Evolutionary conservation across 2,329 filamentous ascomycete genomes (phyloP).

Genomic region (Periconia macrospinosa): DNA sequence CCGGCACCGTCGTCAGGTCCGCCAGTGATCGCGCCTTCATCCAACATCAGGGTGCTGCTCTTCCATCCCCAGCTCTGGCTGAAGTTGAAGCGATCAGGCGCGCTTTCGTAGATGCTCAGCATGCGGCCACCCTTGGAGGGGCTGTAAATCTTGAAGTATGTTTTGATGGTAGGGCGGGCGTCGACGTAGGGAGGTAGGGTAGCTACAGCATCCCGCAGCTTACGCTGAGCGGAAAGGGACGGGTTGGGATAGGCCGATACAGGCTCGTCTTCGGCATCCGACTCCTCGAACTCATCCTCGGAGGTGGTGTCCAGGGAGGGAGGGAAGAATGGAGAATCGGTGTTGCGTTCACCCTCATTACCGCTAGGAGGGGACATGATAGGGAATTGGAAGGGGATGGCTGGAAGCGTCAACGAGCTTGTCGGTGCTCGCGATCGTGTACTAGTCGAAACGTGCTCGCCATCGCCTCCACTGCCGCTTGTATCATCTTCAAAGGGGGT

Average conservation of each 20-base stretch:
- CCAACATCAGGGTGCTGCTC: conserved; percentile 60
- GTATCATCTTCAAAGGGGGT: conserved; percentile 43
- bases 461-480: conserved; percentile 50
- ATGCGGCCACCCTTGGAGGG: conserved; percentile 61
- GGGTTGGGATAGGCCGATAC: conserved; percentile 29
- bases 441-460: conserved; percentile 40
- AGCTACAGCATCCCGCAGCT: conserved; percentile 27
- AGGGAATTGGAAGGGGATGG: conserved; percentile 17
- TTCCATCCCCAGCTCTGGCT: conserved; percentile 65
- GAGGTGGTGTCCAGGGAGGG: conserved; percentile 17
- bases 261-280: conserved; percentile 30
- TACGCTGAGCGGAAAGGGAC: conserved; percentile 21
- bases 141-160: conserved; percentile 65
- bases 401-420: conserved; percentile 18
- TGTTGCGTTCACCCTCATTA: conserved; percentile 11
- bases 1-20: conserved; percentile 19
- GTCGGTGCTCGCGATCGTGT: conserved; percentile 24
- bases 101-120: conserved; percentile 61
- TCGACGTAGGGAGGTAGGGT: conserved; percentile 59
- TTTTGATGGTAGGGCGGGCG: conserved; percentile 59
- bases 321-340: conserved; percentile 24
- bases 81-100: conserved; percentile 62
- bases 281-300: conserved; percentile 28
- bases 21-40: conserved; percentile 43
- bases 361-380: conserved; percentile 17